A percentile compares a stretch with the other conserved stretches of the same genome.
These are phyloP conservation scores for Saccharomycopsis babjevae DNA, from an alignment of 805 yeast genomes.

Conservation along the genomic window DNA sequence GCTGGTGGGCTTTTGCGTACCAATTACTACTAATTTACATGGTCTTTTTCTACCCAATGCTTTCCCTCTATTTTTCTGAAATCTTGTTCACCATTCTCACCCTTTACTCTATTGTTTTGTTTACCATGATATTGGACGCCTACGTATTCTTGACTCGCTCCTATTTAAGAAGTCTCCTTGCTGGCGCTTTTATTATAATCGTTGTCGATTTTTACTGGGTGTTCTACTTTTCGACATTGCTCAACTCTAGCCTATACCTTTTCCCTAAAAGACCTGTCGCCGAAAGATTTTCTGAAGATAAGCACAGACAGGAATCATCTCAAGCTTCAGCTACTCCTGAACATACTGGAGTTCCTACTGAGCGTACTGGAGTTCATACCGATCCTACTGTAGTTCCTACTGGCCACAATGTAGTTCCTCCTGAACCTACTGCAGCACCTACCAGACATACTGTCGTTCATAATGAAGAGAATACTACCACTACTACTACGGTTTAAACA, in stretches of 20 bases:
- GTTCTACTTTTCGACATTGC: not conserved
- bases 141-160: not conserved
- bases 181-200: slow-evolving; percentile 1
- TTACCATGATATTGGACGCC: not conserved
- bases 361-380: not conserved
- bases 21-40: not conserved
- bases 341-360: not conserved
- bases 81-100: not conserved
- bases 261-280: not conserved
- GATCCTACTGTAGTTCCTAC: not conserved
- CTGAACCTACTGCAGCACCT: too few species aligned
- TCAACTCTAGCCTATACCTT: not conserved
- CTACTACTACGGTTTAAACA: too few species aligned
- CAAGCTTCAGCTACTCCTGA: too few species aligned
- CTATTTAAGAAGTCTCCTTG: not conserved
- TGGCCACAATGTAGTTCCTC: not conserved
- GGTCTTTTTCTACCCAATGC: not conserved
- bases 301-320: too few species aligned
- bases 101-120: not conserved
- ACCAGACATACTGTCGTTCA: not conserved
- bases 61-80: not conserved
- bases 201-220: slow-evolving; percentile 2
- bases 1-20: slow-evolving; percentile 4
- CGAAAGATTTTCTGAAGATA: not conserved
- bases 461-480: too few species aligned